Evolutionary conservation across 257 asterid genomes (phyloP).

Genomic region (Prunella vulgaris): DNA sequence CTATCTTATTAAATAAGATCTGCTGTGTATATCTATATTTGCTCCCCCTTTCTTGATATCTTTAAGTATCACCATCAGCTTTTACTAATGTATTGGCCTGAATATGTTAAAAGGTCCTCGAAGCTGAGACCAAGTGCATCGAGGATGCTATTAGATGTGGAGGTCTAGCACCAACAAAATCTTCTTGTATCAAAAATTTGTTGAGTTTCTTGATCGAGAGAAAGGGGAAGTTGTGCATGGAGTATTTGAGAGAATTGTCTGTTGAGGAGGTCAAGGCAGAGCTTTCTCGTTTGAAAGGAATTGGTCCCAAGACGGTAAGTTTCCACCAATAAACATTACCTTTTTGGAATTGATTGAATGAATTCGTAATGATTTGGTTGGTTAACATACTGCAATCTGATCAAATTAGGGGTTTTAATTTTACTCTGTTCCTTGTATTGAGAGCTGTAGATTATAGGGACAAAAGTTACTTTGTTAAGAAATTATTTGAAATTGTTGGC

Average conservation of each 20-base stretch:
- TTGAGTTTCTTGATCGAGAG: constrained; percentile 51
- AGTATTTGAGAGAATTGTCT: constrained; percentile 65
- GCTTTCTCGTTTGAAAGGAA: constrained; percentile 74
- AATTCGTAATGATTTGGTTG: not conserved
- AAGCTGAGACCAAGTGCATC: constrained; percentile 53
- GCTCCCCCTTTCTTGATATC: not conserved
- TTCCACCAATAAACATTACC: not conserved
- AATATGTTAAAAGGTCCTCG: constrained; percentile 58
- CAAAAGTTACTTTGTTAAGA: constrained; percentile 4
- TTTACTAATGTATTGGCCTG: not conserved
- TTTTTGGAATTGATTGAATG: not conserved
- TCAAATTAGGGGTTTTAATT: not conserved
- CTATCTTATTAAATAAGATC: not conserved
- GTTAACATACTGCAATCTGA: not conserved
- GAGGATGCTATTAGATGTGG: constrained; percentile 91
- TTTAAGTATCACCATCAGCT: not conserved
- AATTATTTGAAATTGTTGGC: constrained; percentile 28
- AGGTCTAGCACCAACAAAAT: constrained; percentile 78
- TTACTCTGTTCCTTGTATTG: not conserved
- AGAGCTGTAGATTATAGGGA: not conserved
- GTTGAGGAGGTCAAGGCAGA: constrained; percentile 68
- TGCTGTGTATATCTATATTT: not conserved
- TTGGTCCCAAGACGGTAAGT: constrained; percentile 85
- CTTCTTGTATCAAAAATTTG: constrained; percentile 66
- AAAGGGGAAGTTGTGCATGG: constrained; percentile 75